Conservation (phyloP, 108 stramenopile genomes). For the Skeletonema tropicum region DNA sequence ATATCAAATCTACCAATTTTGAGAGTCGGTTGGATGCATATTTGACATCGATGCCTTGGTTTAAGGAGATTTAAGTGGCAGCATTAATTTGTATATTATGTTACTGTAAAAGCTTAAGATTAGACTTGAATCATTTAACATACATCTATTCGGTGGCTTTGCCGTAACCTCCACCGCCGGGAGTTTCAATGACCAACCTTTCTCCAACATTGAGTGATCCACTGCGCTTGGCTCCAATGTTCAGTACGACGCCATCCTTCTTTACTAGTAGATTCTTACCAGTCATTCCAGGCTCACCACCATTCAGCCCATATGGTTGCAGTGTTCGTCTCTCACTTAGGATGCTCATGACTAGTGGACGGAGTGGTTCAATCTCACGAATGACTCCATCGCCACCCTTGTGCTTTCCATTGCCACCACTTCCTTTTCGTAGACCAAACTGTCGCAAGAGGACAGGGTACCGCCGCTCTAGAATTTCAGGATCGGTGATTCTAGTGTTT, state of each 20-base stretch:
- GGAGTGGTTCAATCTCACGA: constrained; percentile 94
- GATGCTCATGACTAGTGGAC: constrained; percentile 92
- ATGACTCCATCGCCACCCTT: constrained; percentile 96
- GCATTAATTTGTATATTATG: background rate
- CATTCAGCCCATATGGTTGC: constrained; percentile 93
- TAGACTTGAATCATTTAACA: background rate
- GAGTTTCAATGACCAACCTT: constrained; percentile 87
- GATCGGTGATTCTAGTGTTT: constrained; percentile 99
- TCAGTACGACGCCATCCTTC: constrained; percentile 78
- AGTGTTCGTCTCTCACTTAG: constrained; percentile 93
- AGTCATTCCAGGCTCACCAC: constrained; percentile 84
- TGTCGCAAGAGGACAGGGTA: constrained; percentile 78
- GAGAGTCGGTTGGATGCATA: constrained; percentile 77
- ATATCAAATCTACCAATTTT: constrained; percentile 79
- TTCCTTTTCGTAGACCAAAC: constrained; percentile 89
- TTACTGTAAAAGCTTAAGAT: background rate
- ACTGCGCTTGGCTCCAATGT: constrained; percentile 94
- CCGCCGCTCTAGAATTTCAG: constrained; percentile 95
- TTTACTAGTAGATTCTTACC: constrained; percentile 87
- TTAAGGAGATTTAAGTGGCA: constrained; percentile 40
- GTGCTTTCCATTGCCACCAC: constrained; percentile 91
- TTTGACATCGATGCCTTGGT: constrained; percentile 82
- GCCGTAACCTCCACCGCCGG: constrained; percentile 92
- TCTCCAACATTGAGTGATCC: constrained; percentile 82
- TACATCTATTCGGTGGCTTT: background rate